A percentile compares a stretch with the other conserved stretches of the same genome.
Conservation (phyloP, 805 yeast species). For the Candida morakotiae region DNA sequence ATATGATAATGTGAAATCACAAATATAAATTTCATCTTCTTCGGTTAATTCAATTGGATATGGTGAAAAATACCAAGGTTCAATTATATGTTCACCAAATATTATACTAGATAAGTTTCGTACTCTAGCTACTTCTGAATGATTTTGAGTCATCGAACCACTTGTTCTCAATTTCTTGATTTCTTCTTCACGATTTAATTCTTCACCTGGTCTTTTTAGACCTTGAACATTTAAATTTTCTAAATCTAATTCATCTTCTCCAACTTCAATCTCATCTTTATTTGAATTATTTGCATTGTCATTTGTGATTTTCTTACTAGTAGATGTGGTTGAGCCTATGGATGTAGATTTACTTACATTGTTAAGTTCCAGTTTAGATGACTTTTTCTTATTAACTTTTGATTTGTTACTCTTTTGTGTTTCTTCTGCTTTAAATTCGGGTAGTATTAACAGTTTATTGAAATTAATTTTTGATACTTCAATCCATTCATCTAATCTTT, state of each 20-base stretch:
- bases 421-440: slow-evolving; percentile 53
- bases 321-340: not conserved
- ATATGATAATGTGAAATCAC: slow-evolving; percentile 86
- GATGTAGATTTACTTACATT: no score
- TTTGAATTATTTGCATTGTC: slow-evolving; percentile 21
- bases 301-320: not conserved
- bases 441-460: slow-evolving; percentile 64
- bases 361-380: slow-evolving; percentile 3
- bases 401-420: slow-evolving; percentile 37
- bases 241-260: slow-evolving; percentile 74
- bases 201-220: slow-evolving; percentile 58
- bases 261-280: slow-evolving; percentile 15
- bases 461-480: slow-evolving; percentile 66
- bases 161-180: slow-evolving; percentile 85
- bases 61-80: slow-evolving; percentile 99
- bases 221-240: slow-evolving; percentile 87
- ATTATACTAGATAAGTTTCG: slow-evolving; percentile 75
- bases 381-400: slow-evolving; percentile 16
- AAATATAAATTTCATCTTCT: slow-evolving; percentile 82
- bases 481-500: slow-evolving; percentile 96
- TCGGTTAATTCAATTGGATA: slow-evolving; percentile 94
- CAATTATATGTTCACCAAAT: slow-evolving; percentile 87
- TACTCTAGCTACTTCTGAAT: slow-evolving; percentile 84
- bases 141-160: slow-evolving; percentile 95
- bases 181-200: slow-evolving; percentile 83